These are phyloP conservation scores for Danielia oregonensis DNA, from an alignment of 805 yeast species.

Conservation along the genomic window DNA sequence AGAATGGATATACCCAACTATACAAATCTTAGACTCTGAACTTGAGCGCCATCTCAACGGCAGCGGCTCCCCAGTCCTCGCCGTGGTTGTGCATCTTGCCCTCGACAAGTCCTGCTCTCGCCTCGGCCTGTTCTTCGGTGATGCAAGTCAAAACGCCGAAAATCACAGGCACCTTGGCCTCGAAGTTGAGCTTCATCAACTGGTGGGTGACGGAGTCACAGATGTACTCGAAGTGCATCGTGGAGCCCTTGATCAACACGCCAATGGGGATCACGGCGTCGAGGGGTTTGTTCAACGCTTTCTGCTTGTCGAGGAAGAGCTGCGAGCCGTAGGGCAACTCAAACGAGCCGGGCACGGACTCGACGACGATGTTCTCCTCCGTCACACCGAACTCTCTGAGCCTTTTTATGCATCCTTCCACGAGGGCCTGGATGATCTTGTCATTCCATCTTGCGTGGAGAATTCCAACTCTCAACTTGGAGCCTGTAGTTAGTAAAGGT, in stretches of 20 bases:
- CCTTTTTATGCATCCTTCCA: constrained; percentile 67
- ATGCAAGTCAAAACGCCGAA: constrained; percentile 92
- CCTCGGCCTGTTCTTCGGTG: constrained; percentile 90
- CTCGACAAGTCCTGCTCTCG: constrained; percentile 77
- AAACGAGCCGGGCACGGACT: constrained; percentile 91
- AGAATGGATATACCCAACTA: too few species aligned
- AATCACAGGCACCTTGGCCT: constrained; percentile 72
- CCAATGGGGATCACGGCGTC: constrained; percentile 95
- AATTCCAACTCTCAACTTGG: constrained; percentile 70
- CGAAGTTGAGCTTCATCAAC: constrained; percentile 76
- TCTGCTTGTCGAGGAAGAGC: constrained; percentile 45
- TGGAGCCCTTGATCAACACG: constrained; percentile 89
- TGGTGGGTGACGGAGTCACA: constrained; percentile 86
- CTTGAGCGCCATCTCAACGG: constrained; percentile 79
- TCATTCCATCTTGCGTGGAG: constrained; percentile 96
- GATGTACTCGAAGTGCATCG: constrained; percentile 98
- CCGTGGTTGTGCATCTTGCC: constrained; percentile 94
- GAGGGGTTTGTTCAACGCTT: constrained; percentile 42
- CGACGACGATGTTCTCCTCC: constrained; percentile 72
- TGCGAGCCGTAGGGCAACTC: constrained; percentile 86
- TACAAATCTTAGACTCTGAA: too few species aligned
- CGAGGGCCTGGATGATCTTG: constrained; percentile 70
- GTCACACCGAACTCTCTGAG: constrained; percentile 64
- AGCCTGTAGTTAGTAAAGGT: constrained; percentile 25
- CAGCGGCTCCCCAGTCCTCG: constrained; percentile 98